Evolutionary conservation across 2,329 filamentous ascomycete species (phyloP).

Genomic region (Hirsutella rhossiliensis): DNA sequence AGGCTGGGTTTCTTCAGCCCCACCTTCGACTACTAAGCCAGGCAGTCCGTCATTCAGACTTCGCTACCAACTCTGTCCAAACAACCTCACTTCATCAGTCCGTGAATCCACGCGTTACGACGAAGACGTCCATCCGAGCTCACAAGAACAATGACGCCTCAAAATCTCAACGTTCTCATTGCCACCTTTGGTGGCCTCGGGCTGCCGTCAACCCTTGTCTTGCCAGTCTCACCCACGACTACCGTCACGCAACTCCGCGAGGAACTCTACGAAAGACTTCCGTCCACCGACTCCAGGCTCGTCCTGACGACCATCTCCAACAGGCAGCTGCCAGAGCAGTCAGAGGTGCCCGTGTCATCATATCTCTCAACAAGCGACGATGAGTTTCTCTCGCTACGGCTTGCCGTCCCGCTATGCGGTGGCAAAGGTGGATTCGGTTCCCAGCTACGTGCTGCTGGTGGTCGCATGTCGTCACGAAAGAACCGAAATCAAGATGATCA

Average conservation of each 20-base stretch:
- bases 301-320: slow-evolving; percentile 76
- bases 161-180: slow-evolving; percentile 67
- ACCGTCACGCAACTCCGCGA: slow-evolving; percentile 56
- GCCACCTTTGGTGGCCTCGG: slow-evolving; percentile 74
- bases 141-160: slow-evolving; percentile 29
- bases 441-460: slow-evolving; percentile 88
- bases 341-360: slow-evolving; percentile 42
- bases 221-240: slow-evolving; percentile 57
- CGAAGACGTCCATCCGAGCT: not conserved
- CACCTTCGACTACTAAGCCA: too few relatives aligned
- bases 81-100: too few relatives aligned
- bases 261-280: slow-evolving; percentile 49
- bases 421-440: slow-evolving; percentile 98
- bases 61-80: too few relatives aligned
- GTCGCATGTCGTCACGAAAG: slow-evolving; percentile 94
- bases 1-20: too few relatives aligned
- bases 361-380: slow-evolving; percentile 46
- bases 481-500: slow-evolving; percentile 78
- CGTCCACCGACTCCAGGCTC: slow-evolving; percentile 44
- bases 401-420: slow-evolving; percentile 69
- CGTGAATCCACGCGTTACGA: too few relatives aligned
- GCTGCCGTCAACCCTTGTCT: slow-evolving; percentile 67
- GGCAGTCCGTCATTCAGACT: too few relatives aligned
- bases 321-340: slow-evolving; percentile 48
- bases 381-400: slow-evolving; percentile 70